phyloP scores from a whole-genome alignment of 257 asterid species.

The Capsicum chinense region DNA sequence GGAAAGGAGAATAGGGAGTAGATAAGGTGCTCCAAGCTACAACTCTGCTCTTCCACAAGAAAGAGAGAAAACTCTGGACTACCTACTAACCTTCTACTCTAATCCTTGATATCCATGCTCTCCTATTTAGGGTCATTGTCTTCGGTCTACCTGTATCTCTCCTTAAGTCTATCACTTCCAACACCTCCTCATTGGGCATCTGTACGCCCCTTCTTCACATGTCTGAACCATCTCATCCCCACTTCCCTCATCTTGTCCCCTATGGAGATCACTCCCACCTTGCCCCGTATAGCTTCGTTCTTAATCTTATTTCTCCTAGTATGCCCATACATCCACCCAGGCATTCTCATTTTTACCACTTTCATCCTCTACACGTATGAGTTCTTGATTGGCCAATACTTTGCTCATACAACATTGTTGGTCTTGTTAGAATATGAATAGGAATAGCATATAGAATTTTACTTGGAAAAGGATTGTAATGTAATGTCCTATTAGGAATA shows the following conservation, averaged over 20 bases:
- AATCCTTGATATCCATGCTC: neutral
- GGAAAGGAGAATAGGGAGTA: neutral
- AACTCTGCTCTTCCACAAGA: neutral
- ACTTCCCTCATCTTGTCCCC: neutral
- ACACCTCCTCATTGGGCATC: neutral
- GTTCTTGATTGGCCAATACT: neutral
- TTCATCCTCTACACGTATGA: neutral
- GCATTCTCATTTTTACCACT: fast-evolving
- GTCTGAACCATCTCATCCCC: neutral
- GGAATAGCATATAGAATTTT: no score
- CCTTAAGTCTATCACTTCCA: neutral
- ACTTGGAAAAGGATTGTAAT: no score
- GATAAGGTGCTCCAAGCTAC: neutral
- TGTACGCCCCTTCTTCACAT: neutral
- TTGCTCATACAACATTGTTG: neutral
- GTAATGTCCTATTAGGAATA: no score
- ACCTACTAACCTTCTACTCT: neutral
- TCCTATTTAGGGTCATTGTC: neutral
- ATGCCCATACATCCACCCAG: neutral
- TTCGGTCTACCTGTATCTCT: neutral
- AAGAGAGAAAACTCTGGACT: neutral
- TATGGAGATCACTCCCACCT: neutral
- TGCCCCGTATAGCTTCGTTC: neutral
- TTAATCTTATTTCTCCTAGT: neutral
- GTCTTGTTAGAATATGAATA: neutral